These are phyloP conservation scores for Suillus subaureus DNA, from an alignment of 768 basidiomycete species.

Conservation along the genomic window DNA sequence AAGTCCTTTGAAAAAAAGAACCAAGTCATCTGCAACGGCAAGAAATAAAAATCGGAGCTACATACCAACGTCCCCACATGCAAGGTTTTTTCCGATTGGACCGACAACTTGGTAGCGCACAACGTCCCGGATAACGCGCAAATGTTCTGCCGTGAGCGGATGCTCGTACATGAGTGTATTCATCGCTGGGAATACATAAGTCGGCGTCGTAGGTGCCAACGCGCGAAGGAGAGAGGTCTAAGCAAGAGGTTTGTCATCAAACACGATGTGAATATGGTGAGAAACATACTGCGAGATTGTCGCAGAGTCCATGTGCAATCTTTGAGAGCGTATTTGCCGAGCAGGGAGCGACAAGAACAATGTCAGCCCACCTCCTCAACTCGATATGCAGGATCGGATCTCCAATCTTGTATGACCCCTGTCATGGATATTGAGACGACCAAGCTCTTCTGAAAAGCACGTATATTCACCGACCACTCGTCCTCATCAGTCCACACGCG, in stretches of 20 bases:
- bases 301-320: conserved; percentile 85
- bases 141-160: conserved; percentile 84
- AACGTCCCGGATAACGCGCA: conserved; percentile 72
- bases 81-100: conserved; percentile 84
- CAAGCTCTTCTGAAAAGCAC: neutral
- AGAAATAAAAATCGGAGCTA: conserved; percentile 3
- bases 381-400: conserved; percentile 98
- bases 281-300: conserved; percentile 73
- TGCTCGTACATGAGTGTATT: conserved; percentile 98
- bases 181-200: conserved; percentile 97
- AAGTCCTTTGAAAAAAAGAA: neutral
- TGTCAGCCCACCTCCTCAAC: conserved; percentile 90
- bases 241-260: neutral
- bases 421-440: neutral
- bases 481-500: conserved; percentile 89
- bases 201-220: conserved; percentile 79
- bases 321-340: conserved; percentile 99
- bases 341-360: conserved; percentile 94
- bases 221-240: conserved; percentile 86
- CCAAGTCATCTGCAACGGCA: neutral
- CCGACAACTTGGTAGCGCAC: conserved; percentile 83
- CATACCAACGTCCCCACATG: conserved; percentile 91
- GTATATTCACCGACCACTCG: conserved; percentile 81
- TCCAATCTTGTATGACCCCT: conserved; percentile 78
- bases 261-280: neutral